Evolutionary conservation across 345 rosid genomes (phyloP).

Genomic region (Brassica nigra): DNA sequence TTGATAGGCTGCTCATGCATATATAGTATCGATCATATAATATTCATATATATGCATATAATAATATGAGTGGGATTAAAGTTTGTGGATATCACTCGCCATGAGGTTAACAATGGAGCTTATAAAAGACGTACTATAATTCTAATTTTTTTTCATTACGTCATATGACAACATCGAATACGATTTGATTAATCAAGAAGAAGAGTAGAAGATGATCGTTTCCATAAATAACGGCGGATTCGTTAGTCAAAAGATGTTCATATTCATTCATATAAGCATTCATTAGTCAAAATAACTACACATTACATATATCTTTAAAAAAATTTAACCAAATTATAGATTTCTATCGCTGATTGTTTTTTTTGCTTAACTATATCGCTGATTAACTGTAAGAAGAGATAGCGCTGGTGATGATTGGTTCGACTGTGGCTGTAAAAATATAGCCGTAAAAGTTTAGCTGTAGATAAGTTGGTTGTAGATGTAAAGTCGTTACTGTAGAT

Average conservation of each 20-base stretch:
- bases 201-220: slow-evolving; percentile 2
- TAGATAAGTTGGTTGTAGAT: too few relatives aligned
- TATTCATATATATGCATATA: neutral
- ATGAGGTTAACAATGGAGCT: slow-evolving; percentile 19
- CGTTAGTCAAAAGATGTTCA: neutral
- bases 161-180: slow-evolving; percentile 36
- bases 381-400: neutral
- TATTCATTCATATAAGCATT: neutral
- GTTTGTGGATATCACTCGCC: slow-evolving; percentile 39
- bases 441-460: too few relatives aligned
- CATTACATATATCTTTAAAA: neutral
- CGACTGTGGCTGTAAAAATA: too few relatives aligned
- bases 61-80: slow-evolving; percentile 40
- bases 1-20: slow-evolving; percentile 46
- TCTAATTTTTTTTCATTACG: slow-evolving; percentile 14
- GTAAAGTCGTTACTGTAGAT: too few relatives aligned
- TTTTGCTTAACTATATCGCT: neutral
- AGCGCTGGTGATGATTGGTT: too few relatives aligned
- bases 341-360: neutral
- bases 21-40: slow-evolving; percentile 19
- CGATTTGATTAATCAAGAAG: neutral
- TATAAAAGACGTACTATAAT: slow-evolving; percentile 2
- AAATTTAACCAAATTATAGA: neutral
- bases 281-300: neutral
- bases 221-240: neutral